Evolutionary conservation across 2,329 filamentous ascomycete genomes (phyloP).

Genomic region (Microdochium trichocladiopsis): DNA sequence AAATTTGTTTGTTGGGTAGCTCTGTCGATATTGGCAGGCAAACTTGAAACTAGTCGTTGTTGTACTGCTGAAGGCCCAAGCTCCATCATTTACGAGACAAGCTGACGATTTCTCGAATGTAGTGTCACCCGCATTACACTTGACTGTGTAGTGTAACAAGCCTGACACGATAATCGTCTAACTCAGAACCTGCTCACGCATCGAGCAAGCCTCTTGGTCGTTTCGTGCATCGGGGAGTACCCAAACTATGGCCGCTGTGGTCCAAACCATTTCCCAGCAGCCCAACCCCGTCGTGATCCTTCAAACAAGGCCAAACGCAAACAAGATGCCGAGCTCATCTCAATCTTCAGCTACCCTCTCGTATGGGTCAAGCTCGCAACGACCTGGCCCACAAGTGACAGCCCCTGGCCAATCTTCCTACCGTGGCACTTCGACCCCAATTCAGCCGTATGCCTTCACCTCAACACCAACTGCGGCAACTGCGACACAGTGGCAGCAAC

Average conservation of each 20-base stretch:
- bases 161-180: too few species aligned
- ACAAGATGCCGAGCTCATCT: slow-evolving; percentile 42
- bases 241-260: slow-evolving; percentile 72
- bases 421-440: slow-evolving; percentile 48
- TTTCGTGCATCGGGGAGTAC: not conserved
- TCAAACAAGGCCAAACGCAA: slow-evolving; percentile 61
- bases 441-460: slow-evolving; percentile 73
- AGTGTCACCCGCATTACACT: too few species aligned
- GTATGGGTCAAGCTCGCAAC: slow-evolving; percentile 40
- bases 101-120: too few species aligned
- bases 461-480: slow-evolving; percentile 59
- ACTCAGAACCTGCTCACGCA: too few species aligned
- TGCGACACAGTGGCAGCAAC: slow-evolving; percentile 42
- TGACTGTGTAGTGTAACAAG: too few species aligned
- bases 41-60: too few species aligned
- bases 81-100: too few species aligned
- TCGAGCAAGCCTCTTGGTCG: not conserved
- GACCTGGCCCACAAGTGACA: slow-evolving; percentile 43
- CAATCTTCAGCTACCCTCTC: slow-evolving; percentile 43
- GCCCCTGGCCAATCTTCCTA: slow-evolving; percentile 38
- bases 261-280: slow-evolving; percentile 75
- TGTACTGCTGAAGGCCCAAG: too few species aligned
- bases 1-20: too few species aligned
- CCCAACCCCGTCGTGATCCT: slow-evolving; percentile 68
- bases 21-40: too few species aligned